Base-by-base conservation (phyloP, 2,329 filamentous ascomycete species). In the Nigrospora osmanthi region DNA sequence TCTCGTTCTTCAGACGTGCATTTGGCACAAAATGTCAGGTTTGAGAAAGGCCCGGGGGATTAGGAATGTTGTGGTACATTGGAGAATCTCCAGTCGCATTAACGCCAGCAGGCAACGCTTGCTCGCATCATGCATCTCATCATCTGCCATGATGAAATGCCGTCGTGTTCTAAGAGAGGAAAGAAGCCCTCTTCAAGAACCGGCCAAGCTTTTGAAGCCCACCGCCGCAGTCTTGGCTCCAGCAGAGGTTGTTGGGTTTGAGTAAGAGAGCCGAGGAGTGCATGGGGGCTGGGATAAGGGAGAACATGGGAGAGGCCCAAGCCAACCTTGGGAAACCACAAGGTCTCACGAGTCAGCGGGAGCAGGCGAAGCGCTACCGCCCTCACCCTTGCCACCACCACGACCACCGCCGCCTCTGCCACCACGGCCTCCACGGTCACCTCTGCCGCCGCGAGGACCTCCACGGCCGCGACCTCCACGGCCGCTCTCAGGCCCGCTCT, bases 401-500 rank as follows among this genome's bases (percentile, higher is more conserved):
- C 59, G 56, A 30, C 57, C 58, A 16, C 54, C 58, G 15, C 54
- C 51, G 17, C 71, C 70, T 33, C 77, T 76, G 15, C 70, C 70
- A 35, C 78, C 76, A 42, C 78, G 71, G 11, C 75, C 73, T 31
- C 78, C 73, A 42, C 77, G 68, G 30, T 78, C 73, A 35, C 81
- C 72, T 44, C 80, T 73, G 48, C 72, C 70, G 40, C 80, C 78
- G 39, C 82, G 77, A 33, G 78, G 72, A 38, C 73, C 70, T 19
- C 74, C 68, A 13, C 73, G 69, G 15, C 78, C 74, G 12, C 79
- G 69, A 39, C 80, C 75, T 17, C 73, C 73, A 47, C 72, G 77
- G 47, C 68, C 65, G 28, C 74, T 76, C 57, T 81, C 78, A 33
- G 76, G 79, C 52, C 81, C 83, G 59, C 82, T 85, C 48, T 87